These are phyloP conservation scores for Citrus australasica DNA, from an alignment of 345 rosid species.

Conservation along the genomic window DNA sequence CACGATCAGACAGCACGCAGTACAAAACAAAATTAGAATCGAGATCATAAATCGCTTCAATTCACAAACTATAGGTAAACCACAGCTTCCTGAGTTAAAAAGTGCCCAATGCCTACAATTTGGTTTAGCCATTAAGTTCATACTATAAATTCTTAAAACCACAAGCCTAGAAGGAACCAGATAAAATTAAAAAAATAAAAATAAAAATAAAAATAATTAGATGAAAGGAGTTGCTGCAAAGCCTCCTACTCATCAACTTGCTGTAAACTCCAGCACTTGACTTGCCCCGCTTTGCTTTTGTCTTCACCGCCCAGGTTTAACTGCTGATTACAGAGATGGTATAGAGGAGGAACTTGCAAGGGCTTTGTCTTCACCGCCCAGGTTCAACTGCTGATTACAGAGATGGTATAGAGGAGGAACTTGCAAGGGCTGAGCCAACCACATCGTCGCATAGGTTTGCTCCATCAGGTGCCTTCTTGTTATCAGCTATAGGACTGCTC, in stretches of 20 bases:
- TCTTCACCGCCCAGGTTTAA: background rate
- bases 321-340: slow-evolving; percentile 17
- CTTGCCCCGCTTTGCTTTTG: background rate
- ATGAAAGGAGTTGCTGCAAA: background rate
- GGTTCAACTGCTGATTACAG: background rate
- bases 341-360: slow-evolving; percentile 20
- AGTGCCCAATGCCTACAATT: background rate
- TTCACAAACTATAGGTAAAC: slow-evolving; percentile 18
- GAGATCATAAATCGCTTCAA: slow-evolving; percentile 12
- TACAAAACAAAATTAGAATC: background rate
- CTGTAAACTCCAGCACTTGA: slow-evolving; percentile 2
- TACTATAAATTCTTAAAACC: slow-evolving; percentile 7
- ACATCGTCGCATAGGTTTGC: slow-evolving; percentile 24
- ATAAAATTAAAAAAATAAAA: background rate
- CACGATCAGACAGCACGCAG: background rate
- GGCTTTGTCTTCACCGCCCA: background rate
- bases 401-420: slow-evolving; percentile 22
- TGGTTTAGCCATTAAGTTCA: slow-evolving; percentile 9
- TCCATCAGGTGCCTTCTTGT: slow-evolving; percentile 34
- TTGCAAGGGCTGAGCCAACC: slow-evolving; percentile 26
- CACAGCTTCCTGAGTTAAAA: background rate
- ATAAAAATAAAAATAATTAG: slow-evolving; percentile 6
- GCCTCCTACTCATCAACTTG: background rate
- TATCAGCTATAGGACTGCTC: slow-evolving; percentile 46
- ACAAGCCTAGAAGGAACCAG: background rate